These are phyloP conservation scores for Massariosphaeria phaeospora DNA, from an alignment of 495 filamentous ascomycete genomes.

Conservation along the genomic window DNA sequence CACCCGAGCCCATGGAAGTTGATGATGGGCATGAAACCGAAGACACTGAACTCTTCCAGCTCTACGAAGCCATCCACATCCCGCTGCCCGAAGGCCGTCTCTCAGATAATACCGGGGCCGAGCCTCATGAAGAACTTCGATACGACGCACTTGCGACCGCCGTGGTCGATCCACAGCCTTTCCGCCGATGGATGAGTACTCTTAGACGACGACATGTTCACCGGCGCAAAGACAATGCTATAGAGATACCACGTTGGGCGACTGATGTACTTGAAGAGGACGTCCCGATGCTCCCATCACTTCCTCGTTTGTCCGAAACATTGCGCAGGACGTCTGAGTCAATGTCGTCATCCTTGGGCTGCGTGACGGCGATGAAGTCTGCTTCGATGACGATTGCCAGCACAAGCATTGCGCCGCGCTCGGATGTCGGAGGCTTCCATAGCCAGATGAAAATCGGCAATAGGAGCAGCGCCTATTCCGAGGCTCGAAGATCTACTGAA, in stretches of 20 bases:
- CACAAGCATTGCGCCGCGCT: constrained; percentile 58
- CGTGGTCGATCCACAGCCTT: constrained; percentile 34
- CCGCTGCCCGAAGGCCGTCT: constrained; percentile 22
- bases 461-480: constrained; percentile 59
- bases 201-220: constrained; percentile 44
- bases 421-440: constrained; percentile 52
- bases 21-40: constrained; percentile 1
- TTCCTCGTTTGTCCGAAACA: constrained; percentile 7
- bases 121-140: background rate
- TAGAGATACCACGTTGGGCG: constrained; percentile 46
- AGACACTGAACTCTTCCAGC: constrained; percentile 9
- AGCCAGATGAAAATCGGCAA: constrained; percentile 54
- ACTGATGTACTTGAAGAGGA: constrained; percentile 40
- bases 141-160: background rate
- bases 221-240: constrained; percentile 20
- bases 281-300: background rate
- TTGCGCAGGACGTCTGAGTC: constrained; percentile 54
- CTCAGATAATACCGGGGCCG: constrained; percentile 13
- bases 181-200: constrained; percentile 54
- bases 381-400: constrained; percentile 68
- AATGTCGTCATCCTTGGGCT: constrained; percentile 63
- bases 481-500: constrained; percentile 60
- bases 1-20: constrained; percentile 4
- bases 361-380: constrained; percentile 71
- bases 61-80: constrained; percentile 27